These are phyloP conservation scores for Aspergillus neoniger DNA, from an alignment of 2,329 filamentous ascomycete genomes.

Conservation along the genomic window DNA sequence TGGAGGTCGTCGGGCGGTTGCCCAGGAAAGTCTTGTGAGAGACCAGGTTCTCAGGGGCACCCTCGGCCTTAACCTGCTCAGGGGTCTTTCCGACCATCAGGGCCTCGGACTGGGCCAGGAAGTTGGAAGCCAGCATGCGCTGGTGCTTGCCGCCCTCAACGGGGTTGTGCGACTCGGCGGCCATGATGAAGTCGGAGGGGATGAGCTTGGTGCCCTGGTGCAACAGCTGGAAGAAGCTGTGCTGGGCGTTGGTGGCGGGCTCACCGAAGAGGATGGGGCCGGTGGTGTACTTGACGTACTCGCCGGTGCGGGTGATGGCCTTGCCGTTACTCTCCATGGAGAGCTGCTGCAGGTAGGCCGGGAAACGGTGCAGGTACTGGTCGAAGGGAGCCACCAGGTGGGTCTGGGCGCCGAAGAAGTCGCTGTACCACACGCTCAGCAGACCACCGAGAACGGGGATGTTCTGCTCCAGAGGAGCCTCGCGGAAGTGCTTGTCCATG, in stretches of 20 bases:
- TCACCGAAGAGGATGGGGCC: constrained; percentile 96
- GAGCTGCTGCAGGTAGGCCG: constrained; percentile 96
- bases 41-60: constrained; percentile 60
- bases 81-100: constrained; percentile 57
- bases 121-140: constrained; percentile 59
- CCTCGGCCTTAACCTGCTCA: constrained; percentile 51
- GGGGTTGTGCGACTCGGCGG: constrained; percentile 95
- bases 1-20: constrained; percentile 94
- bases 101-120: constrained; percentile 53
- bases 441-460: constrained; percentile 91
- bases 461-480: constrained; percentile 88
- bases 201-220: constrained; percentile 99
- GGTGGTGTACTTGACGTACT: constrained; percentile 95
- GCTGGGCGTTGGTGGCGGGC: constrained; percentile 97
- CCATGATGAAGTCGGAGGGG: constrained; percentile 95
- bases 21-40: constrained; percentile 99
- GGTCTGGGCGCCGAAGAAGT: constrained; percentile 98
- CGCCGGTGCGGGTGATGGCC: constrained; percentile 83
- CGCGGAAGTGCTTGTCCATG: constrained; percentile 98
- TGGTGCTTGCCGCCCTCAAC: constrained; percentile 91
- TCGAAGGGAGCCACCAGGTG: constrained; percentile 97
- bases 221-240: constrained; percentile 99
- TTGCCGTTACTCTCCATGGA: constrained; percentile 99
- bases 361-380: constrained; percentile 98
- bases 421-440: constrained; percentile 96